These are phyloP conservation scores for Arachnomyces sp. DNA, from an alignment of 2,329 filamentous ascomycete species.

Conservation along the genomic window DNA sequence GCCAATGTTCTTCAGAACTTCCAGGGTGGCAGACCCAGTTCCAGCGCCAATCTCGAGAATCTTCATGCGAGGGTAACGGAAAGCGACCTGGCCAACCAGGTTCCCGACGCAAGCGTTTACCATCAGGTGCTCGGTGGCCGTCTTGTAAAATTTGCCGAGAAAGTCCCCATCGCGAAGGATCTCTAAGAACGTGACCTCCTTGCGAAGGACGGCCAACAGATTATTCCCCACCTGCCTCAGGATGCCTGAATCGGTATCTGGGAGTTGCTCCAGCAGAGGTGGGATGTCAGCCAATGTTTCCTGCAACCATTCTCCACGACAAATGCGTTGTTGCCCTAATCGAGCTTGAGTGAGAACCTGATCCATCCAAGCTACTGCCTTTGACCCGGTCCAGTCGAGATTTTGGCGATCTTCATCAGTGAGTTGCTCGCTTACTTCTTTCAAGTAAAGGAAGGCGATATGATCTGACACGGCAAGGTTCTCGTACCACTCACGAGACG, in stretches of 20 bases:
- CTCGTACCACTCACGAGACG: no score
- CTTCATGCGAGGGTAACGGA: slow-evolving; percentile 12
- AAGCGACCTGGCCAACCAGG: slow-evolving; percentile 2
- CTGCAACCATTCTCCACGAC: background rate
- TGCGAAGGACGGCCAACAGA: background rate
- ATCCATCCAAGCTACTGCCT: background rate
- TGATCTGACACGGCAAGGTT: no score
- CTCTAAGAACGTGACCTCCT: slow-evolving; percentile 3
- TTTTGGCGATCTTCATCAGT: background rate
- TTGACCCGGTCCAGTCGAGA: background rate
- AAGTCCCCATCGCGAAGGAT: background rate
- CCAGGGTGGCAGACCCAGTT: slow-evolving; percentile 9
- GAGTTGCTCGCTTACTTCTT: background rate
- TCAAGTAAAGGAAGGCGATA: background rate
- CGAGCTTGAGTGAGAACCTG: background rate
- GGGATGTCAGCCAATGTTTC: background rate
- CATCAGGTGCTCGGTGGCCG: background rate
- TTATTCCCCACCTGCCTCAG: background rate
- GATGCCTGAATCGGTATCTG: background rate
- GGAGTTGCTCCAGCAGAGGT: background rate
- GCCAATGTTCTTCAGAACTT: slow-evolving; percentile 21
- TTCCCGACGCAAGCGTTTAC: background rate
- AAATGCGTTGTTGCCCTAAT: background rate
- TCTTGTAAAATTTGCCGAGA: slow-evolving; percentile 1
- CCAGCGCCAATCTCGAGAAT: slow-evolving; percentile 19